Conservation (phyloP, 1,284 basidiomycete species). For the Cutaneotrichosporon cavernicola region DNA sequence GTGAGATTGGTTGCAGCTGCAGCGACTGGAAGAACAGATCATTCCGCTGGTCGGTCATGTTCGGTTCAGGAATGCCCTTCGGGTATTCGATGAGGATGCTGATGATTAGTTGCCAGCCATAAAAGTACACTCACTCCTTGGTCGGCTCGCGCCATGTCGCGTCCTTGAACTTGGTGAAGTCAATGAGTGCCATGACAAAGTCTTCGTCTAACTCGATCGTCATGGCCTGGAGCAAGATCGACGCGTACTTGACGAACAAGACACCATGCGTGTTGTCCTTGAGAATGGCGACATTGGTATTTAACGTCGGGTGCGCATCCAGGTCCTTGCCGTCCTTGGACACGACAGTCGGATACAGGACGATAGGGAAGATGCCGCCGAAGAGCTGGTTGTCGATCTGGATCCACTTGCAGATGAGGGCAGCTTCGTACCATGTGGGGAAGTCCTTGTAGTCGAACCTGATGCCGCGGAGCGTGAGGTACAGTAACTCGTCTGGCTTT, state of each 20-base stretch:
- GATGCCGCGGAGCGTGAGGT: constrained; percentile 75
- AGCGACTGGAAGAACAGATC: constrained; percentile 95
- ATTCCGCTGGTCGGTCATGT: constrained; percentile 58
- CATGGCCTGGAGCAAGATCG: constrained; percentile 88
- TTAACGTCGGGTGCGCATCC: constrained; percentile 86
- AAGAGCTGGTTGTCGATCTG: constrained; percentile 98
- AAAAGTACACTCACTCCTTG: constrained; percentile 64
- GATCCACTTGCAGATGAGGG: constrained; percentile 79
- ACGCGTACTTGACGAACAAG: constrained; percentile 94
- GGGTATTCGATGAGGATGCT: constrained; percentile 77
- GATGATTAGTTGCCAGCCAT: constrained; percentile 8
- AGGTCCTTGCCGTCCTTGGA: constrained; percentile 74
- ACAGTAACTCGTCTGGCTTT: constrained; percentile 84
- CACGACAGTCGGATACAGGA: constrained; percentile 91
- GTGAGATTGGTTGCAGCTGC: constrained; percentile 91
- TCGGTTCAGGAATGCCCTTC: constrained; percentile 76
- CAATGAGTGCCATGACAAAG: constrained; percentile 87
- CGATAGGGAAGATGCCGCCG: constrained; percentile 91
- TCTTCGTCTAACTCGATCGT: constrained; percentile 97
- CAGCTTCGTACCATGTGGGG: constrained; percentile 74
- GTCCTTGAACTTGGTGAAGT: constrained; percentile 89
- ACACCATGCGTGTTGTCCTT: constrained; percentile 80
- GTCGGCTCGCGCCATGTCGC: constrained; percentile 76
- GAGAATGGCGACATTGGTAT: constrained; percentile 81
- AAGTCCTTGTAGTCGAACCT: constrained; percentile 86